Evolutionary conservation across 345 rosid species (phyloP).

Genomic region (Lenwebbia sp.): DNA sequence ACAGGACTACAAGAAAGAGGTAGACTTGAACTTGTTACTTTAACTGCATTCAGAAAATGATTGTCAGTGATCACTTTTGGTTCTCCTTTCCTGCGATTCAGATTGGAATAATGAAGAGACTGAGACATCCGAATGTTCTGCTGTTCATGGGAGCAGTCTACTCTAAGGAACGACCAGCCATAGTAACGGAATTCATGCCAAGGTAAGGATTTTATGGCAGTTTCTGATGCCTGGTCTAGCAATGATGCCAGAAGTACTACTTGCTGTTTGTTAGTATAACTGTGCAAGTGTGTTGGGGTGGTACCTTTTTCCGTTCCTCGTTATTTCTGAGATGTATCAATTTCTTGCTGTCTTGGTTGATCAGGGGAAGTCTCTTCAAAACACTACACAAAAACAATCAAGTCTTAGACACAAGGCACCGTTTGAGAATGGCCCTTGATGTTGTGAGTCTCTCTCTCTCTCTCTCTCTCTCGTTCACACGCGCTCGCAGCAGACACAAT

Average conservation of each 20-base stretch:
- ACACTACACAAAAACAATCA: slow-evolving; percentile 69
- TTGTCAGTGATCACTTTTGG: neutral
- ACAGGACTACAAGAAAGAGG: slow-evolving; percentile 76
- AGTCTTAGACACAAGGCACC: slow-evolving; percentile 58
- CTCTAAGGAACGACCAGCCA: slow-evolving; percentile 61
- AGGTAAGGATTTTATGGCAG: slow-evolving; percentile 32
- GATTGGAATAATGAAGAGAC: slow-evolving; percentile 75
- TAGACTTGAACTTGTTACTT: slow-evolving; percentile 4
- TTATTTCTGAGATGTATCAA: neutral
- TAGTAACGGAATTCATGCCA: slow-evolving; percentile 76
- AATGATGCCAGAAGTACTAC: neutral
- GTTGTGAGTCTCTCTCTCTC: slow-evolving; percentile 39
- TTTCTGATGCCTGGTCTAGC: neutral
- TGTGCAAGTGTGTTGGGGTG: neutral
- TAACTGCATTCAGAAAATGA: neutral
- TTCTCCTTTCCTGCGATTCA: neutral
- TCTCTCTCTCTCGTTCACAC: neutral
- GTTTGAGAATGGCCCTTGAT: slow-evolving; percentile 79
- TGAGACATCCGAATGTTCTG: slow-evolving; percentile 88
- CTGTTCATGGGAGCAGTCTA: slow-evolving; percentile 92
- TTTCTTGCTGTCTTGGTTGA: slow-evolving; percentile 5
- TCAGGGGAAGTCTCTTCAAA: slow-evolving; percentile 92
- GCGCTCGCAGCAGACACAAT: neutral
- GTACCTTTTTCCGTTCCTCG: neutral
- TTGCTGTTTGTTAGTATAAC: neutral